A percentile compares a stretch with the other conserved stretches of the same genome.
Evolutionary conservation across 805 yeast species (phyloP).

Genomic region (Candida odintsovae): DNA sequence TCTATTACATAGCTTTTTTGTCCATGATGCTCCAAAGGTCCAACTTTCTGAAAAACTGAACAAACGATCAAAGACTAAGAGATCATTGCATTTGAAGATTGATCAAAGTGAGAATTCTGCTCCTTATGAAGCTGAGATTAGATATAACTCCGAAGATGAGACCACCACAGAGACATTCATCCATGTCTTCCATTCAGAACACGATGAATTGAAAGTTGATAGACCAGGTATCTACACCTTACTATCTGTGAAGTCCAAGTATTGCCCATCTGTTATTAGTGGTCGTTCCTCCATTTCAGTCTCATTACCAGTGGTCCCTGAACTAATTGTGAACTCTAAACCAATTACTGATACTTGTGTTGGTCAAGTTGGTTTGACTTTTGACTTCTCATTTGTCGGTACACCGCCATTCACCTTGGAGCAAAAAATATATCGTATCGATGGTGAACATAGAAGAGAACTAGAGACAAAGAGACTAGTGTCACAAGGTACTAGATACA

Average conservation of each 20-base stretch:
- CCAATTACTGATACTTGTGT: slow-evolving; percentile 81
- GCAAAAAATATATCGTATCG: slow-evolving; percentile 52
- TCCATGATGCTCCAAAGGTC: slow-evolving; percentile 52
- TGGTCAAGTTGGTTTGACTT: slow-evolving; percentile 82
- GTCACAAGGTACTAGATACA: slow-evolving; percentile 40
- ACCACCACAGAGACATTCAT: slow-evolving; percentile 14
- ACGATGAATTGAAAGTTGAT: slow-evolving; percentile 33
- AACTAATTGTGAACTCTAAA: slow-evolving; percentile 33
- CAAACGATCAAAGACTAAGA: slow-evolving; percentile 32
- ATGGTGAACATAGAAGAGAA: slow-evolving; percentile 26
- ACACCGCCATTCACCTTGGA: slow-evolving; percentile 74
- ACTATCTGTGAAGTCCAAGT: slow-evolving; percentile 46
- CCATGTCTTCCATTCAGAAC: slow-evolving; percentile 23
- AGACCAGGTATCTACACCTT: slow-evolving; percentile 66
- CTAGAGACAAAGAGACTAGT: slow-evolving; percentile 31
- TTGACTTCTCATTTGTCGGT: slow-evolving; percentile 65
- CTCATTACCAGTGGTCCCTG: slow-evolving; percentile 53
- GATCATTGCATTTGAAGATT: slow-evolving; percentile 28
- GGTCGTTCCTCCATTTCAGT: slow-evolving; percentile 52
- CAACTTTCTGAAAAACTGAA: slow-evolving; percentile 37
- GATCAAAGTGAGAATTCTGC: slow-evolving; percentile 24
- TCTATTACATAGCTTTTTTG: slow-evolving; percentile 40
- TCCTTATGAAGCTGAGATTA: slow-evolving; percentile 31
- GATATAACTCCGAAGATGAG: slow-evolving; percentile 25
- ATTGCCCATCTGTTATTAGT: slow-evolving; percentile 60